Percentiles rank a stretch among this genome's conserved stretches.
These are phyloP conservation scores for Cymbopogon flexuosus DNA, from an alignment of 202 grass and related monocot species.

Conservation along the genomic window DNA sequence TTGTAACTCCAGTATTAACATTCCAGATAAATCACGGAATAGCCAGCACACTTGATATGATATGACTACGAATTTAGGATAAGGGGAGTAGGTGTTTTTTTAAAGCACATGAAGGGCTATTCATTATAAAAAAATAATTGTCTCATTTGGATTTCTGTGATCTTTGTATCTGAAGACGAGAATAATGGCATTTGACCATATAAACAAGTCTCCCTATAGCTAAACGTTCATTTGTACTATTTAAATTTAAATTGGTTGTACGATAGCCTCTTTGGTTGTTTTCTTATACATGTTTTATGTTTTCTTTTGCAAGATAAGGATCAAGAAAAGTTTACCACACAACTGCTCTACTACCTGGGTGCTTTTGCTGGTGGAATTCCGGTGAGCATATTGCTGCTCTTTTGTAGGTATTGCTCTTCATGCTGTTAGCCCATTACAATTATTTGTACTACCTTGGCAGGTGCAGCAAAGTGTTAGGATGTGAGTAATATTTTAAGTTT, in stretches of 20 bases:
- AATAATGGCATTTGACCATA: neutral
- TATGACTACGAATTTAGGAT: neutral
- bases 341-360: slow-evolving; percentile 82
- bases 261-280: neutral
- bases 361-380: slow-evolving; percentile 94
- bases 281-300: slow-evolving; percentile 17
- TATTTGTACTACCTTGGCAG: slow-evolving; percentile 18
- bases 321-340: slow-evolving; percentile 86
- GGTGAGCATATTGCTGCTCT: slow-evolving; percentile 95
- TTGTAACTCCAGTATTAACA: neutral
- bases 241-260: slow-evolving; percentile 5
- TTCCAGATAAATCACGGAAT: neutral
- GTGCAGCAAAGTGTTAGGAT: neutral
- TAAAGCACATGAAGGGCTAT: neutral
- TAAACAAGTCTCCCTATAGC: neutral
- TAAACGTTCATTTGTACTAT: neutral
- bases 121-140: neutral
- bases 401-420: slow-evolving; percentile 86
- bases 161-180: slow-evolving; percentile 2
- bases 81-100: neutral
- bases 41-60: neutral
- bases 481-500: neutral
- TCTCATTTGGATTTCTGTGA: neutral
- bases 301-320: slow-evolving; percentile 88
- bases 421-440: slow-evolving; percentile 39